Base-by-base conservation (phyloP, 441 rosid species). In the Arabidopsis lyrata region DNA sequence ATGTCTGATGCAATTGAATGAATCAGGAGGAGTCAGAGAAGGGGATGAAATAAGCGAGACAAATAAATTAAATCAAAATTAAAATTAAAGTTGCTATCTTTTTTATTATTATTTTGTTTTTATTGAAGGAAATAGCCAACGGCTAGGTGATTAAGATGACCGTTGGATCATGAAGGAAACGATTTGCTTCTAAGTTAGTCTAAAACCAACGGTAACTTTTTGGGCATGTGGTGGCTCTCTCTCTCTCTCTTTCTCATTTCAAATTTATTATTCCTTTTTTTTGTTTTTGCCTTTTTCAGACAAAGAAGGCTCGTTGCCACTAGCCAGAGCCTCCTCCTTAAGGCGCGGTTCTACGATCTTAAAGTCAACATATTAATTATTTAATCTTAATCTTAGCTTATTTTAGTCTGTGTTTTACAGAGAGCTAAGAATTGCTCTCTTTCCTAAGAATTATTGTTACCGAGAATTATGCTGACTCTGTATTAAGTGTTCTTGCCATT, bases 61-160 rank as follows among this genome's bases (percentile, higher is more conserved):
- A 10, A 42, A 34, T 14, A 39, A 61, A 52, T 49, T 41, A 48
- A 4, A 62, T 31, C 10, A 29, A 47, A 66, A 20, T 6, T 36
- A 5, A 14, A 63, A 48, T 18, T 52, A 7, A 44, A 18, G 6
- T 32, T 13, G 14, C 20, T 16, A 20, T 18, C 35, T 42, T 61
- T 53, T 13, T 13, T 48, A 18, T 10, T 34, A 2, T 10, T 14
- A 24, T 48, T 29, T 49, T 14, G 39, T 9, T 41, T 9, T 47
- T 7, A 78, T 27, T 24, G 2, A 63, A 63, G 67, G 45, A 44
- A 87, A 81, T 60, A 49, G 78, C 66, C 66, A 86, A 87, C 90
- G 92, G 92, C 96, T 90, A 86, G 85, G 80, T 62, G 38, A 85
- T 69, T 5, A 47, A 82, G 63, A 53, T 77, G 90, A 83, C 91